Evolutionary conservation across 306 rosid species (phyloP).

Genomic region (Senna tora): DNA sequence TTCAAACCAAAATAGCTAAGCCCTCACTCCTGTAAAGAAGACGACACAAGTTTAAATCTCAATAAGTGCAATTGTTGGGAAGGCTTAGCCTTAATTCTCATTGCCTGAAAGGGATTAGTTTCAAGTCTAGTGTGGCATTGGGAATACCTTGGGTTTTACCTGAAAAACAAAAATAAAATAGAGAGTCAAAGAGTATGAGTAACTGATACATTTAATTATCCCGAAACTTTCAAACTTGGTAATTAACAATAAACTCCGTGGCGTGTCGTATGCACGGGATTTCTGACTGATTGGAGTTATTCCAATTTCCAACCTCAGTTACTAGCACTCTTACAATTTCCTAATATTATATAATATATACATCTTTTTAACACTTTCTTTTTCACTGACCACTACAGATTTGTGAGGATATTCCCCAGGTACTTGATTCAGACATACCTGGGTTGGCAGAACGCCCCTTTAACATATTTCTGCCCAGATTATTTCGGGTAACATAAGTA

Average conservation of each 20-base stretch:
- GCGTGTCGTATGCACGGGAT: background rate
- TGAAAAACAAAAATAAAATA: too few species aligned
- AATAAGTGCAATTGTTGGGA: too few species aligned
- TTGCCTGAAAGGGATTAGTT: too few species aligned
- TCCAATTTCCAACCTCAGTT: slow-evolving; percentile 17
- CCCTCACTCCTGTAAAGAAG: too few species aligned
- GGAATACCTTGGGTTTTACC: too few species aligned
- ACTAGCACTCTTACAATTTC: slow-evolving; percentile 25
- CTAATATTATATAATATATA: slow-evolving; percentile 1
- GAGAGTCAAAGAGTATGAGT: background rate
- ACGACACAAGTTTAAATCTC: too few species aligned
- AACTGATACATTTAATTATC: background rate
- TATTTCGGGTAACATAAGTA: slow-evolving; percentile 64
- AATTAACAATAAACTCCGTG: background rate
- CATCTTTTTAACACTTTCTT: slow-evolving; percentile 15
- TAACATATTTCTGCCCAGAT: slow-evolving; percentile 81
- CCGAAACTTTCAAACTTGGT: background rate
- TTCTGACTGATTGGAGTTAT: slow-evolving; percentile 15
- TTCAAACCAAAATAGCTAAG: too few species aligned
- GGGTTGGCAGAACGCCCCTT: slow-evolving; percentile 98
- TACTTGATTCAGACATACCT: slow-evolving; percentile 87
- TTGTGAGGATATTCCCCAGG: slow-evolving; percentile 97
- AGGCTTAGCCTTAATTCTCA: too few species aligned
- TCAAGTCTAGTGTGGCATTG: too few species aligned
- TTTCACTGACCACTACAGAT: slow-evolving; percentile 53